Evolutionary conservation across 257 asterid species (phyloP), one percentile per base, ranked within the genome.

Genomic region (Jacaranda mimosifolia): DNA sequence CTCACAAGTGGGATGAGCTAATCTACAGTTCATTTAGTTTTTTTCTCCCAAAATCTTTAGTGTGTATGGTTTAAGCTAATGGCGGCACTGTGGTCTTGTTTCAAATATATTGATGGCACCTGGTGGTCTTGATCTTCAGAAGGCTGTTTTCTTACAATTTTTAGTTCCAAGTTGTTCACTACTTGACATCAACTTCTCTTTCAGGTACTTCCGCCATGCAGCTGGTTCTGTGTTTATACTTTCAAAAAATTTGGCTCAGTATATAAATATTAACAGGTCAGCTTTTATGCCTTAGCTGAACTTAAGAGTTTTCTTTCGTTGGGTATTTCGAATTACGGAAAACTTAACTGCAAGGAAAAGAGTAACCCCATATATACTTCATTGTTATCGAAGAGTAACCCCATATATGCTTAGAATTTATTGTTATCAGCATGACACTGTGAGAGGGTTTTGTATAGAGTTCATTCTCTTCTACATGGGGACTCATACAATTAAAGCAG

Each of bases 171-270:
- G 59, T 63, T 66, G 58, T 85, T 48, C 63, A 76, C 46, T 72
- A 51, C 43, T n/a, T 73, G 68, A 71, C 58, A 19, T 72, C 9
- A 56, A 19, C 9, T 68, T 73, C 69, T 74, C 68, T 75, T 84
- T 76, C 89, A 94, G 98, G 93, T 94, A 94, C 89, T 90, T 90
- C 80, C 96, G 97, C 51, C 98, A 92, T 79, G 98, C 98, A 67
- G 87, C 85, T 79, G 96, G 90, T 81, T 85, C 96, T 66, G 77
- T 94, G 72, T 45, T 89, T 56, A 76, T 92, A 51, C 89, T 94
- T 19, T 75, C 97, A 4, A 92, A 92, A 82, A 85, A 88, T 51
- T 82, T 94, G 87, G 96, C 97, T 3, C 87, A 86, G 83, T 92
- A 94, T 74, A 86, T 94, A 73, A 75, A 87, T 86, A 85, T 91